Percentiles rank a stretch among this genome's conserved stretches.
Evolutionary conservation across 2,329 filamentous ascomycete genomes (phyloP).

Genomic region (Pyrenochaeta sp.): DNA sequence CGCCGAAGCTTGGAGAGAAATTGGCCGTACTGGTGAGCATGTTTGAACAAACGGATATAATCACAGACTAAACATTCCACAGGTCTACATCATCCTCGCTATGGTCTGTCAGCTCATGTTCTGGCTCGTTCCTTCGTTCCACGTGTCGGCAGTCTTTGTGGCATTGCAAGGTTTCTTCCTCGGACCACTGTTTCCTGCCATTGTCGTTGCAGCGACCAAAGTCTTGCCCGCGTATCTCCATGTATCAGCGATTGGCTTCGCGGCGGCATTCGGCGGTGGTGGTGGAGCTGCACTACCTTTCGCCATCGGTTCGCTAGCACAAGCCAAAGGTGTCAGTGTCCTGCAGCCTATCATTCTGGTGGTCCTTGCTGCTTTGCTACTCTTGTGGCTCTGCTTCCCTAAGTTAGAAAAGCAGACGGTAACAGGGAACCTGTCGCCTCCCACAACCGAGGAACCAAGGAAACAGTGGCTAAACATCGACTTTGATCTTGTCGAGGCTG

Average conservation of each 20-base stretch:
- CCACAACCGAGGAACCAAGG: not conserved
- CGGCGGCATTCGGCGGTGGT: slow-evolving; percentile 75
- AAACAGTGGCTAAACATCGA: slow-evolving; percentile 27
- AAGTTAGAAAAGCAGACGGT: slow-evolving; percentile 15
- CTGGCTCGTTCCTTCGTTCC: slow-evolving; percentile 79
- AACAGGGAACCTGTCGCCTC: slow-evolving; percentile 5
- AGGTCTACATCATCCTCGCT: slow-evolving; percentile 68
- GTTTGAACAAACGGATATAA: slow-evolving; percentile 45
- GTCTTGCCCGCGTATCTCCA: slow-evolving; percentile 76
- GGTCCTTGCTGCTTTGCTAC: slow-evolving; percentile 57
- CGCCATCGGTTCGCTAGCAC: slow-evolving; percentile 71
- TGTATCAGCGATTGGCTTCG: slow-evolving; percentile 78
- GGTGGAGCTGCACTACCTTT: slow-evolving; percentile 73
- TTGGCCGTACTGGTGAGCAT: slow-evolving; percentile 50
- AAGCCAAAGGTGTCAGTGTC: slow-evolving; percentile 64
- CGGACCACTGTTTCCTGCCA: slow-evolving; percentile 78
- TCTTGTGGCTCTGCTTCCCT: slow-evolving; percentile 57
- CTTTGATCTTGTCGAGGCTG: slow-evolving; percentile 28
- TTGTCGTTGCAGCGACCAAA: slow-evolving; percentile 74
- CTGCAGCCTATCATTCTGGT: slow-evolving; percentile 66
- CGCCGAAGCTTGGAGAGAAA: slow-evolving; percentile 75
- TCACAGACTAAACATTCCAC: slow-evolving; percentile 34
- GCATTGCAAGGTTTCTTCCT: slow-evolving; percentile 78
- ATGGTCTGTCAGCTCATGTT: slow-evolving; percentile 73
- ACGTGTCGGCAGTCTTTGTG: slow-evolving; percentile 74